phyloP scores from a whole-genome alignment of 1,139 yeast species.

The Geotrichum siamense region DNA sequence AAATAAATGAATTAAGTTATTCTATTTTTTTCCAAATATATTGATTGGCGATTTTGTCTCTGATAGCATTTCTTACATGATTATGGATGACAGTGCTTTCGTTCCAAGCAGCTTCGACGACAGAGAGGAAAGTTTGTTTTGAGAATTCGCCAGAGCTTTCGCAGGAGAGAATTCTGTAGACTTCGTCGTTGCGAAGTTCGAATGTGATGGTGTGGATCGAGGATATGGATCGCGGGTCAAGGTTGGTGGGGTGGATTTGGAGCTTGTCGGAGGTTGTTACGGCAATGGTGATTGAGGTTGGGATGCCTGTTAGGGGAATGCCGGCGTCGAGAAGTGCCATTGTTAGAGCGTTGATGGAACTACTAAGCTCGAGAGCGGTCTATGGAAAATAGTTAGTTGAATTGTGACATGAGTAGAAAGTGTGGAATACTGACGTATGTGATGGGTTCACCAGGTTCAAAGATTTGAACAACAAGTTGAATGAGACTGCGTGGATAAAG shows the following conservation, averaged over 20 bases:
- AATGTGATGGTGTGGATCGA: conserved; percentile 67
- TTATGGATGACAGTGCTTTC: conserved; percentile 43
- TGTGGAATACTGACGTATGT: conserved; percentile 18
- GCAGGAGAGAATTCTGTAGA: conserved; percentile 50
- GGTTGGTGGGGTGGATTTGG: conserved; percentile 41
- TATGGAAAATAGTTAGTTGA: conserved; percentile 5
- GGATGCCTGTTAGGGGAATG: conserved; percentile 56
- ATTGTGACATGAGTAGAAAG: background rate
- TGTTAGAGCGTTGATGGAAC: conserved; percentile 63
- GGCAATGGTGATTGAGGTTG: conserved; percentile 48
- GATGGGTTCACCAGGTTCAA: conserved; percentile 50
- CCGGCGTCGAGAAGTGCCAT: conserved; percentile 77
- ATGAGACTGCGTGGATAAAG: conserved; percentile 77
- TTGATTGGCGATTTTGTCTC: conserved; percentile 45
- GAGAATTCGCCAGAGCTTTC: conserved; percentile 70
- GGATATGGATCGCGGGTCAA: conserved; percentile 15
- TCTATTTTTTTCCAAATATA: conserved; percentile 45
- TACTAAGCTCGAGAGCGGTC: conserved; percentile 48
- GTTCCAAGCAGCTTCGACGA: conserved; percentile 37
- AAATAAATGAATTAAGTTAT: no score
- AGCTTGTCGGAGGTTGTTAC: conserved; percentile 36
- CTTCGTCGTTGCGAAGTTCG: conserved; percentile 46
- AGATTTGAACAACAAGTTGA: conserved; percentile 78
- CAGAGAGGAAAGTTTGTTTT: conserved; percentile 46
- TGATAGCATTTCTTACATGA: conserved; percentile 43